A percentile compares a stretch with the other conserved stretches of the same genome.
Evolutionary conservation across 352 stramenopile genomes (phyloP).

Genomic region (Phytophthora pseudosyringae): DNA sequence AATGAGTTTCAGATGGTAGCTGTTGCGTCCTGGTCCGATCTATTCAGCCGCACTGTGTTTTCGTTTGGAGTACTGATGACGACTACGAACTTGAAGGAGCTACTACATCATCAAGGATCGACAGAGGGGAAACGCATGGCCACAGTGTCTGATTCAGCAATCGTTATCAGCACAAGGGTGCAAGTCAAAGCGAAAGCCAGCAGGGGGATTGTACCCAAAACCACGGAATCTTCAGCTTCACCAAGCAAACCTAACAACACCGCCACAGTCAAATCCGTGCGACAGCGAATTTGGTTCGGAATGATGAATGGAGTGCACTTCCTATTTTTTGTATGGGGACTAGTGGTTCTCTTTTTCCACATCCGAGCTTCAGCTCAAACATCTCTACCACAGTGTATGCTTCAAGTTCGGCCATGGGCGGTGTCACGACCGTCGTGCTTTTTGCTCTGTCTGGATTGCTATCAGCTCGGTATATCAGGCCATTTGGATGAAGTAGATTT

Average conservation of each 20-base stretch:
- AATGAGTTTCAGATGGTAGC: conserved; percentile 36
- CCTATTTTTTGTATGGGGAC: conserved; percentile 20
- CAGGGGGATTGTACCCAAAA: neutral
- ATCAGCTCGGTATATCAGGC: conserved; percentile 16
- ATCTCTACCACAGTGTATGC: conserved; percentile 16
- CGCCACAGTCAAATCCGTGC: neutral
- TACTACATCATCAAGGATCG: conserved; percentile 5
- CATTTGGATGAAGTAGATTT: conserved; percentile 12
- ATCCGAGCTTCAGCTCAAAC: conserved; percentile 8
- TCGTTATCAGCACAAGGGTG: neutral
- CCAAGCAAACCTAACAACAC: neutral
- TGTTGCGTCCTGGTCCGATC: conserved; percentile 27
- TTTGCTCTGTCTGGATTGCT: conserved; percentile 41
- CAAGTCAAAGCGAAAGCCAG: neutral
- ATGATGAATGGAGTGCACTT: conserved; percentile 14
- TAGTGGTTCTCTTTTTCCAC: conserved; percentile 21
- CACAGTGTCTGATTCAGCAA: neutral
- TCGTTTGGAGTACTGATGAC: conserved; percentile 19
- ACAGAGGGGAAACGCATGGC: neutral
- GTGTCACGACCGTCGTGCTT: conserved; percentile 32
- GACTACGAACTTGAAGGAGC: conserved; percentile 26
- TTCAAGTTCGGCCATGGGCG: conserved; percentile 40
- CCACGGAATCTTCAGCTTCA: neutral
- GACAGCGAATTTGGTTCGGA: neutral
- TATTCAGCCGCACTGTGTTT: conserved; percentile 24